Evolutionary conservation across 495 filamentous ascomycete genomes (phyloP).

Genomic region (Baudoinia panamericana): DNA sequence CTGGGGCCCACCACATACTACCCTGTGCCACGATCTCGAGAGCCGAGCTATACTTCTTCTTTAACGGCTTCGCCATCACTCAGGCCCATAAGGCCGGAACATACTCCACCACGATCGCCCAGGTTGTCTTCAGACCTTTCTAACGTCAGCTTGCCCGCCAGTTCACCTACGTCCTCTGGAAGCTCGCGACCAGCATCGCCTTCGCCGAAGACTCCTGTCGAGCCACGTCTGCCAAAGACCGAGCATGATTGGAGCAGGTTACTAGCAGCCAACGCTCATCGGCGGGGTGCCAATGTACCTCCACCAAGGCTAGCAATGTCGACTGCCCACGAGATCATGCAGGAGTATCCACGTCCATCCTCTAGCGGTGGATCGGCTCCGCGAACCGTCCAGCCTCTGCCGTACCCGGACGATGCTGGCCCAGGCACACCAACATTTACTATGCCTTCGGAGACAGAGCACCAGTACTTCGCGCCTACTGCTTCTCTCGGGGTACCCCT

Average conservation of each 20-base stretch:
- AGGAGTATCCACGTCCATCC: background rate
- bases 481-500: background rate
- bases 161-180: conserved; percentile 5
- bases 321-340: conserved; percentile 12
- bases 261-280: conserved; percentile 17
- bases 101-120: conserved; percentile 5
- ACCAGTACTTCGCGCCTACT: conserved; percentile 10
- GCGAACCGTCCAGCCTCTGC: conserved; percentile 3
- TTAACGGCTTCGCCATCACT: conserved; percentile 11
- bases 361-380: background rate
- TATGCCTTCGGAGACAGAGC: conserved; percentile 15
- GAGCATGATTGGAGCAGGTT: conserved; percentile 19
- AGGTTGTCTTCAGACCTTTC: conserved; percentile 9
- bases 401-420: conserved; percentile 15
- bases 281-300: no score
- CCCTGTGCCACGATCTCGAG: conserved; percentile 9
- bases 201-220: conserved; percentile 4
- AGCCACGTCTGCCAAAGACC: conserved; percentile 11
- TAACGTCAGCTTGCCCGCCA: background rate
- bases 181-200: conserved; percentile 22
- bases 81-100: no score
- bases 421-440: conserved; percentile 3
- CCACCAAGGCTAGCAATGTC: conserved; percentile 14
- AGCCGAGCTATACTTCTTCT: conserved; percentile 15
- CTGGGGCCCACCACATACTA: background rate